Percentiles rank a stretch among this genome's conserved stretches.
phyloP scores from a whole-genome alignment of 1,284 basidiomycete genomes.

The Trichosporon asahii region DNA sequence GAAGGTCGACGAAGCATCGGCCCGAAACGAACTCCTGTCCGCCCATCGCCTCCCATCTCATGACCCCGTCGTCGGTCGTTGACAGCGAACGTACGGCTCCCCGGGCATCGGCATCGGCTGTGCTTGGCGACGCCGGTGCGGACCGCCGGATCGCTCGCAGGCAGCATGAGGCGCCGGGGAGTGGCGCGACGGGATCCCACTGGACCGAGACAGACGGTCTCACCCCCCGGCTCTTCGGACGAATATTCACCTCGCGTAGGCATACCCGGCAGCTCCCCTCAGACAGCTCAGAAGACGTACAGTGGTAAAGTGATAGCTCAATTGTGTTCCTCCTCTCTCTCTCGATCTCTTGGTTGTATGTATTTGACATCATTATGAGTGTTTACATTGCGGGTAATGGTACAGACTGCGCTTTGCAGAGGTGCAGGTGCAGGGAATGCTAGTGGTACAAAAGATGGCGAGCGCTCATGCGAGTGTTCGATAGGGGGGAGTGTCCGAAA shows the following conservation, averaged over 20 bases:
- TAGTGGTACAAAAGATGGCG: neutral
- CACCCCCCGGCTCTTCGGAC: neutral
- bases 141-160: neutral
- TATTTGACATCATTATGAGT: conserved; percentile 6
- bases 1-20: neutral
- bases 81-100: no score
- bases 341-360: conserved; percentile 1
- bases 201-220: neutral
- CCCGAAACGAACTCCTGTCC: neutral
- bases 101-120: no score
- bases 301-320: neutral
- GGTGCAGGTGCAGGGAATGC: neutral
- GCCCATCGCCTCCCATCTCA: neutral
- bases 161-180: neutral
- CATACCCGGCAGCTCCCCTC: neutral
- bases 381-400: neutral
- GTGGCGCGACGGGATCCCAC: neutral
- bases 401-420: neutral
- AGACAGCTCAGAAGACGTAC: neutral
- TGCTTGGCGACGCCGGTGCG: no score
- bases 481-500: neutral
- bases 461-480: neutral
- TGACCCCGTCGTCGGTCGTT: neutral
- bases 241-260: neutral
- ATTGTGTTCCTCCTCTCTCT: neutral